These are phyloP conservation scores for Podospora pseudocomata DNA, from an alignment of 495 filamentous ascomycete genomes.

Conservation along the genomic window DNA sequence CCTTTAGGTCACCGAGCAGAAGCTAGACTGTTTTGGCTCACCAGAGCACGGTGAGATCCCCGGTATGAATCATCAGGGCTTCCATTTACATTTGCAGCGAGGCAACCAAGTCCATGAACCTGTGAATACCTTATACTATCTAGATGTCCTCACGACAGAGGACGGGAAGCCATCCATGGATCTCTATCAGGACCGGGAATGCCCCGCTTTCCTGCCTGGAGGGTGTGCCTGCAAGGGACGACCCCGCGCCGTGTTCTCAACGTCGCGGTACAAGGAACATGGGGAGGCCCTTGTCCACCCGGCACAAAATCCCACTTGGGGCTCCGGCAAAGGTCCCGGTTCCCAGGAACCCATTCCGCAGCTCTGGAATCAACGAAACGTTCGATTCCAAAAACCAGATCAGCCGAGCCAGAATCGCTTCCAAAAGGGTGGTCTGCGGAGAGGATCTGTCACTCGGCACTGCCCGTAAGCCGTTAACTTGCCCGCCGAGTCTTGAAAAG, in stretches of 20 bases:
- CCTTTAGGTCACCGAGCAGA: not conserved
- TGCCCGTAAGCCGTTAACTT: not conserved
- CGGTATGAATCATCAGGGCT: constrained; percentile 1
- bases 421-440: not conserved
- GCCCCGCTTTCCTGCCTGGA: not conserved
- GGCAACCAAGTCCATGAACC: too few relatives aligned
- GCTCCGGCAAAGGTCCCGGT: constrained; percentile 16
- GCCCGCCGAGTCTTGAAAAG: constrained; percentile 14
- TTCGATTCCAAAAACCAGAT: constrained; percentile 28
- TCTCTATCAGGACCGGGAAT: not conserved
- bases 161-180: not conserved
- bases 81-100: not conserved
- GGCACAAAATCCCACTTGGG: constrained; percentile 6
- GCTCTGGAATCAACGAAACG: constrained; percentile 23
- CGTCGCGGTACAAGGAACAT: constrained; percentile 5
- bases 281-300: constrained; percentile 1
- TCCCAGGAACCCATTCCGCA: constrained; percentile 10
- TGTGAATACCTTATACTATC: too few relatives aligned
- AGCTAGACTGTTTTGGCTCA: not conserved
- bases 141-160: not conserved
- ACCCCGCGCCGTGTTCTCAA: constrained; percentile 7
- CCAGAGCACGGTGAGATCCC: not conserved
- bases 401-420: constrained; percentile 20
- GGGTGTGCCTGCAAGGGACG: constrained; percentile 15
- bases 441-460: not conserved